Base-by-base conservation (phyloP, 2,329 filamentous ascomycete species). In the Neopestalotiopsis sp. region DNA sequence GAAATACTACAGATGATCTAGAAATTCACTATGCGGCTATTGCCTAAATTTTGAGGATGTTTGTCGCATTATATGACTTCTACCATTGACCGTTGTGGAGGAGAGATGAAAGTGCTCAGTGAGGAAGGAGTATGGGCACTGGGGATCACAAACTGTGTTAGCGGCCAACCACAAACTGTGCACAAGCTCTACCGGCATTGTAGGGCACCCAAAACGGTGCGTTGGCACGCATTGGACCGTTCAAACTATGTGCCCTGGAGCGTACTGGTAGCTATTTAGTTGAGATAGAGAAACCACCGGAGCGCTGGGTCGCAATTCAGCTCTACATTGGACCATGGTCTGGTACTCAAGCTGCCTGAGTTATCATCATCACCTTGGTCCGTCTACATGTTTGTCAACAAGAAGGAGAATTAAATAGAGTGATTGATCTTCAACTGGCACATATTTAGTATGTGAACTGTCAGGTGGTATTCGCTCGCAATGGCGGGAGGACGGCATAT, bases 391-490 rank as follows among this genome's bases (percentile, higher is more conserved):
- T 53, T 17, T 53, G 42, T 24, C 45, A 10, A 6, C 34, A 38
- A 7, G 6, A 38, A 38, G n/a, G 45, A 53, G 17, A 20, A n/a
- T n/a, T 13, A 49, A 17, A 9, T 53, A n/a, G 14, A 53, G 20
- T n/a, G 45, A 17, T 14, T n/a, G 45, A 20, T 53, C 45, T 53
- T 53, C 45, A 7, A 53, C 45, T 9, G 45, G 45, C 45, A 53
- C 45, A 53, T 20, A 53, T 17, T 9, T n/a, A 53, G 45, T 53
- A 53, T 53, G 45, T 53, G 49, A 66, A 66, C 20, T 40, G 64
- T 66, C 64, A 66, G 64, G 64, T 66, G 64, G 42, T 45, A 66
- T 66, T 66, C 42, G 30, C 64, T 42, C 45, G 17, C 45, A 34
- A 45, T 57, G 64, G 53, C 30, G 24, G 45, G 64, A 58, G 64